These are phyloP conservation scores for Ophiostoma montium DNA, from an alignment of 2,329 filamentous ascomycete species.

Conservation along the genomic window DNA sequence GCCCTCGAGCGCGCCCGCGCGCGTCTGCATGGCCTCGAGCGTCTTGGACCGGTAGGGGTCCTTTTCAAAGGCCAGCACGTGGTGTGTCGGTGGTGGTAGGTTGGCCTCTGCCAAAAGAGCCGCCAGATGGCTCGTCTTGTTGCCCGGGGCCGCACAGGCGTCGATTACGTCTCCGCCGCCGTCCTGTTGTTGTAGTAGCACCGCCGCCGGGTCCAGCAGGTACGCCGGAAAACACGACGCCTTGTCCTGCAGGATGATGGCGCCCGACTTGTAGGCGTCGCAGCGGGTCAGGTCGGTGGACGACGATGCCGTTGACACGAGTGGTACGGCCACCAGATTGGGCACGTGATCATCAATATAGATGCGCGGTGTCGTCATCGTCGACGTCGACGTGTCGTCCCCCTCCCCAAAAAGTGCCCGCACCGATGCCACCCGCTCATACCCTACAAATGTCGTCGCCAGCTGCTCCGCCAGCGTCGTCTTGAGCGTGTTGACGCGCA, in stretches of 20 bases:
- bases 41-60: slow-evolving; percentile 57
- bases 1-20: slow-evolving; percentile 45
- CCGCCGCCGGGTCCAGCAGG: slow-evolving; percentile 52
- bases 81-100: slow-evolving; percentile 10
- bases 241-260: slow-evolving; percentile 88
- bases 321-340: slow-evolving; percentile 66
- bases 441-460: slow-evolving; percentile 56
- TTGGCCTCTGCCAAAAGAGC: slow-evolving; percentile 45
- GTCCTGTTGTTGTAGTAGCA: too few species aligned
- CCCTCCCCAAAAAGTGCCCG: slow-evolving; percentile 33
- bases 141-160: slow-evolving; percentile 85
- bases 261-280: slow-evolving; percentile 58
- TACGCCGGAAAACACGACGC: slow-evolving; percentile 95
- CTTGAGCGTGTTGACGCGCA: slow-evolving; percentile 70
- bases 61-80: slow-evolving; percentile 68
- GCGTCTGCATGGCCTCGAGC: slow-evolving; percentile 69
- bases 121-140: slow-evolving; percentile 91
- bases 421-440: slow-evolving; percentile 41
- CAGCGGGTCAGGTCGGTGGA: slow-evolving; percentile 55
- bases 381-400: too few species aligned
- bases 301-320: slow-evolving; percentile 17
- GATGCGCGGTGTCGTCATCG: slow-evolving; percentile 24
- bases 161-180: slow-evolving; percentile 70
- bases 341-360: slow-evolving; percentile 72
- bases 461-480: slow-evolving; percentile 59